phyloP scores from a whole-genome alignment of 768 basidiomycete species.

The Mycena vulgaris region DNA sequence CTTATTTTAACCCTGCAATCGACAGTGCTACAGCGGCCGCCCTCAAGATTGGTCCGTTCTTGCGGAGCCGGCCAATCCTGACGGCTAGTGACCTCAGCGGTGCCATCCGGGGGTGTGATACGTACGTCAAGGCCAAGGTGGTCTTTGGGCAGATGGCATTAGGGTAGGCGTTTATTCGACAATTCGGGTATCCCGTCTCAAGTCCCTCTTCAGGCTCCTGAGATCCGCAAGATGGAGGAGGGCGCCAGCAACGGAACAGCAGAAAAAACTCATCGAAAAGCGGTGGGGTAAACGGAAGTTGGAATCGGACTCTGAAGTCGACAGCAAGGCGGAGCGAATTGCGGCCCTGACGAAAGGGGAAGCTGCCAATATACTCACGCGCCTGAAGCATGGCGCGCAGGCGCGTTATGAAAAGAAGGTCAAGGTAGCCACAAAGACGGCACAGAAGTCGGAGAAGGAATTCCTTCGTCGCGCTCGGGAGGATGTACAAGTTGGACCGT shows the following conservation, averaged over 20 bases:
- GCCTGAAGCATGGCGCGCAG: constrained; percentile 83
- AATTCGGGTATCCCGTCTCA: neutral
- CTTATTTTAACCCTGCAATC: constrained; percentile 69
- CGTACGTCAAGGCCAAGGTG: constrained; percentile 71
- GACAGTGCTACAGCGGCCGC: constrained; percentile 59
- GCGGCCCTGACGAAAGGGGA: constrained; percentile 79
- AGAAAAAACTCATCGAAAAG: constrained; percentile 70
- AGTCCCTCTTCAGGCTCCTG: constrained; percentile 60
- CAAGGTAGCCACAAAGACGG: constrained; percentile 56
- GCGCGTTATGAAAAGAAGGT: constrained; percentile 69
- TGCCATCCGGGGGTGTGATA: constrained; percentile 80
- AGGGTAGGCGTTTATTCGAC: constrained; percentile 59
- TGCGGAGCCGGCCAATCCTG: constrained; percentile 66
- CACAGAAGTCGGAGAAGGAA: constrained; percentile 62
- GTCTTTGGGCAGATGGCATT: constrained; percentile 62
- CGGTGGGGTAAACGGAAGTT: constrained; percentile 58
- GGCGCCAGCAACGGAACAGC: constrained; percentile 71
- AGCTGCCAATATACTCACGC: constrained; percentile 84
- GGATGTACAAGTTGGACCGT: constrained; percentile 74
- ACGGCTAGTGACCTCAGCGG: constrained; percentile 69
- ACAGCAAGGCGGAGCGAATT: constrained; percentile 50
- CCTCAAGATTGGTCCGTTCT: constrained; percentile 68
- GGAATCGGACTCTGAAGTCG: constrained; percentile 40
- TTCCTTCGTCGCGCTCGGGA: constrained; percentile 64
- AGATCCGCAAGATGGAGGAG: constrained; percentile 79